phyloP scores from a whole-genome alignment of 139 green algal species.

The Asterochloris sp. region DNA sequence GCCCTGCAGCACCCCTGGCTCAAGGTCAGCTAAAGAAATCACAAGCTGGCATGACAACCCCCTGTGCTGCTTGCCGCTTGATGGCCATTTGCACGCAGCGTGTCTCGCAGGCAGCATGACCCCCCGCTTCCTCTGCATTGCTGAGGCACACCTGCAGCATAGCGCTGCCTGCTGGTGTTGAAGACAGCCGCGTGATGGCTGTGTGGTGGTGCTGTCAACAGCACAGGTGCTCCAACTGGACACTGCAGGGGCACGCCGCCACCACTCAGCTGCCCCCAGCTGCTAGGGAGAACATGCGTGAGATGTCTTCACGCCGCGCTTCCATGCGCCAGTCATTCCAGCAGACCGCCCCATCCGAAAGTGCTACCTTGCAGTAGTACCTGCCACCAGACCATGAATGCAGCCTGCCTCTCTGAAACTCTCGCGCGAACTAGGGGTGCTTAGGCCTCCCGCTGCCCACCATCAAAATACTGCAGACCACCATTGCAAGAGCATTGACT shows the following conservation, averaged over 20 bases:
- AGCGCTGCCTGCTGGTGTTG: neutral
- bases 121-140: neutral
- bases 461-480: too few relatives aligned
- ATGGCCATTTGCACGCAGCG: neutral
- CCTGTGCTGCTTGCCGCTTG: neutral
- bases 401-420: neutral
- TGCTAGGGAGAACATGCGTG: constrained; percentile 16
- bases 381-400: neutral
- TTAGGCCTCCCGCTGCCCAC: too few relatives aligned
- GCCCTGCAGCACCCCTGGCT: constrained; percentile 75
- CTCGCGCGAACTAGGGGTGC: neutral
- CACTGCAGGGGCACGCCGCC: constrained; percentile 7
- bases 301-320: constrained; percentile 10
- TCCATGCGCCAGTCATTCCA: constrained; percentile 7
- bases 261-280: constrained; percentile 4
- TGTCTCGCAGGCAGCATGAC: neutral
- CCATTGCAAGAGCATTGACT: too few relatives aligned
- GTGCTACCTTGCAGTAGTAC: constrained; percentile 1
- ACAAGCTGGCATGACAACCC: neutral
- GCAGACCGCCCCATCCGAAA: constrained; percentile 8
- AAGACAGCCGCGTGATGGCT: neutral
- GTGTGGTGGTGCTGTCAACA: neutral
- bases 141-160: neutral
- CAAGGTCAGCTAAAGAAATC: neutral
- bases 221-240: neutral